Conservation (phyloP, 1,284 basidiomycete species). For the Limonomyces culmigenus region DNA sequence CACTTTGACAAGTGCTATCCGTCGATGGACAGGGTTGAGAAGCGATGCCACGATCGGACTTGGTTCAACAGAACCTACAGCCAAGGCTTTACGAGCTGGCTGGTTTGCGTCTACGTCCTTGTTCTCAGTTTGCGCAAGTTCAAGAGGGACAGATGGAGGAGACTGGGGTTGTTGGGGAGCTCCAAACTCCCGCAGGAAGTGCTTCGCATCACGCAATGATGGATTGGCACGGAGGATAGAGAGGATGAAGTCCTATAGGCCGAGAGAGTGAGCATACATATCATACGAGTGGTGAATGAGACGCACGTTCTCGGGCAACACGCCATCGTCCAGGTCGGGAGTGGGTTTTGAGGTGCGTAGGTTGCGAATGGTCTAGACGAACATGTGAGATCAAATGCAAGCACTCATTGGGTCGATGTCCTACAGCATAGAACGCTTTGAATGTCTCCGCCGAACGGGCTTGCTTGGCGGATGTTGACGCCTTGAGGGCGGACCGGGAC, state of each 20-base stretch:
- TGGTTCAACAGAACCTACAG: conserved; percentile 13
- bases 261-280: conserved; percentile 2
- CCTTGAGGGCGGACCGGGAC: no score
- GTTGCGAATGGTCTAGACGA: conserved; percentile 28
- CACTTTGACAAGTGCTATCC: conserved; percentile 90
- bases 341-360: conserved; percentile 18
- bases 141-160: conserved; percentile 10
- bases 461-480: not conserved
- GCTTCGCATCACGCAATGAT: conserved; percentile 78
- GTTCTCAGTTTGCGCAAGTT: conserved; percentile 4
- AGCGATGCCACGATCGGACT: conserved; percentile 64
- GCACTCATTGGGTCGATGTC: conserved; percentile 7
- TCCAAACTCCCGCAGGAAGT: conserved; percentile 81
- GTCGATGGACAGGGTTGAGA: conserved; percentile 64
- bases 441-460: conserved; percentile 14
- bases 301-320: conserved; percentile 34
- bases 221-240: conserved; percentile 90
- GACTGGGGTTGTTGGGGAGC: conserved; percentile 17
- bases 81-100: conserved; percentile 11
- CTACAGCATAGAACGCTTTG: conserved; percentile 47
- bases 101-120: conserved; percentile 7
- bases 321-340: conserved; percentile 26
- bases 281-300: not conserved
- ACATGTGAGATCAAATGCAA: conserved; percentile 6
- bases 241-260: conserved; percentile 80